phyloP scores from a whole-genome alignment of 805 yeast genomes.

The Yarrowia hollandica region DNA sequence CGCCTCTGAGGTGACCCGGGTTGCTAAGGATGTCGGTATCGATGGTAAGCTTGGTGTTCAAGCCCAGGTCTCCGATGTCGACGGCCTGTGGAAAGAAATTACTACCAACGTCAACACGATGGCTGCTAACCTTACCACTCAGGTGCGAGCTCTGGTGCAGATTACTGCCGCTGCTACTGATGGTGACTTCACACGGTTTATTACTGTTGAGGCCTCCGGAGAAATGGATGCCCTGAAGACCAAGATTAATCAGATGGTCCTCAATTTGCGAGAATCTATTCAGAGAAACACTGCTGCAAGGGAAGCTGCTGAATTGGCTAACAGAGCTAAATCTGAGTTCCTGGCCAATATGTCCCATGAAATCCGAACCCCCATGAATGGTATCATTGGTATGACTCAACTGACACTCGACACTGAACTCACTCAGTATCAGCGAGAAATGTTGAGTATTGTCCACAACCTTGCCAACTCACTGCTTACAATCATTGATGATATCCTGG shows the following conservation, averaged over 20 bases:
- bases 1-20: conserved; percentile 85
- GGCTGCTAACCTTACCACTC: conserved; percentile 92
- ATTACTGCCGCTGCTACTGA: conserved; percentile 93
- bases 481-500: conserved; percentile 85
- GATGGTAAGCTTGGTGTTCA: conserved; percentile 92
- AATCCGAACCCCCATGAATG: conserved; percentile 88
- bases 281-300: conserved; percentile 91
- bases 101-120: conserved; percentile 88
- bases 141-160: conserved; percentile 90
- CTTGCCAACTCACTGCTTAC: conserved; percentile 82
- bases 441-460: conserved; percentile 86
- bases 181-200: conserved; percentile 86
- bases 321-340: conserved; percentile 85
- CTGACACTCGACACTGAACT: conserved; percentile 82
- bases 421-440: conserved; percentile 88
- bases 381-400: conserved; percentile 92
- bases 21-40: conserved; percentile 90
- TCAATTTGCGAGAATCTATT: conserved; percentile 81
- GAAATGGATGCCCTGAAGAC: conserved; percentile 70
- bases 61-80: conserved; percentile 87
- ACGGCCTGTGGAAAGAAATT: conserved; percentile 89
- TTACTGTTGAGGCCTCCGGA: conserved; percentile 88
- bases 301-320: conserved; percentile 91
- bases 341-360: conserved; percentile 87
- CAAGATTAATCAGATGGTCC: conserved; percentile 74